Evolutionary conservation across 78 protist genomes (phyloP).

Genomic region (slime mould (Dictyostelium discoideum)): DNA sequence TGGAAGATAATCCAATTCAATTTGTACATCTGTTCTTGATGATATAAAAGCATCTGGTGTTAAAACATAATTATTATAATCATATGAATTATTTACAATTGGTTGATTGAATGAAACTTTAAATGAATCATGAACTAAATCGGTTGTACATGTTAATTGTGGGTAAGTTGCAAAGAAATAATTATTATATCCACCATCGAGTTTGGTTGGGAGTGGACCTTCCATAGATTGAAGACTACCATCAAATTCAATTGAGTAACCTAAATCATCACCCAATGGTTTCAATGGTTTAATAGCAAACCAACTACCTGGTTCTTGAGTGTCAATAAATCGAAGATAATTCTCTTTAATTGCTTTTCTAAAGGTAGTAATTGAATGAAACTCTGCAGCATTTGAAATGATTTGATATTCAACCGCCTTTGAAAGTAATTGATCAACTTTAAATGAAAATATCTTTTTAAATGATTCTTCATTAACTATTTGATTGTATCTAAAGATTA

Average conservation of each 20-base stretch:
- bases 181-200: neutral
- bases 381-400: neutral
- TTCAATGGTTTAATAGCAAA: neutral
- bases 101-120: neutral
- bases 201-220: neutral
- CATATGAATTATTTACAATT: neutral
- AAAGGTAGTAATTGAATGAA: neutral
- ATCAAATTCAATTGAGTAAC: neutral
- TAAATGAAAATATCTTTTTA: conserved; percentile 3
- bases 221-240: neutral
- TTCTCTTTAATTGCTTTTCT: neutral
- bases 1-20: neutral
- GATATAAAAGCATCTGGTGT: neutral
- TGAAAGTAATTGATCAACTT: neutral
- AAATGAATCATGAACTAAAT: neutral
- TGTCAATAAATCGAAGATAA: neutral
- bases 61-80: neutral
- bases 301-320: neutral
- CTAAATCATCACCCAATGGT: neutral
- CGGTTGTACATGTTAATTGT: neutral
- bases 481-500: conserved; percentile 39
- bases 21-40: neutral
- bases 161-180: neutral
- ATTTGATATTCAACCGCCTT: conserved; percentile 5
- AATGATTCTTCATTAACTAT: conserved; percentile 8